These are phyloP conservation scores for Ustilago crameri DNA, from an alignment of 1,284 basidiomycete species.

Conservation along the genomic window DNA sequence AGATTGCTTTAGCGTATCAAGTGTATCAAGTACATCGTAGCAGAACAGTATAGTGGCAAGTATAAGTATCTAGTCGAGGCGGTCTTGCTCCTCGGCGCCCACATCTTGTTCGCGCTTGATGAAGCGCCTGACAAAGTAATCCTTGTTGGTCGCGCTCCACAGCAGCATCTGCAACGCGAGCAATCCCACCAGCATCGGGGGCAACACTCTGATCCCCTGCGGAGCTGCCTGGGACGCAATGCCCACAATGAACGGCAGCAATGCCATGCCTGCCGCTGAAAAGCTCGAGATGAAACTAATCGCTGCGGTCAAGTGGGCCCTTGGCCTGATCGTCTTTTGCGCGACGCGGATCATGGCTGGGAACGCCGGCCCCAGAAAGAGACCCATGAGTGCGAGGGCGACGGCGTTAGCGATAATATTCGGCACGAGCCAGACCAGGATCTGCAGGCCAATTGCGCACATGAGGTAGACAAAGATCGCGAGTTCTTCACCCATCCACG, in stretches of 20 bases:
- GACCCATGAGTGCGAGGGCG: constrained; percentile 42
- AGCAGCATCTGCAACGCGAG: constrained; percentile 36
- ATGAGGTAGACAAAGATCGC: constrained; percentile 46
- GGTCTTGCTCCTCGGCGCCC: constrained; percentile 9
- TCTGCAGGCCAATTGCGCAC: constrained; percentile 41
- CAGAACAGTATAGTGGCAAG: too few species aligned
- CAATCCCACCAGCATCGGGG: constrained; percentile 47
- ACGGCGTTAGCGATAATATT: constrained; percentile 51
- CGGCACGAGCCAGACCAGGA: constrained; percentile 53
- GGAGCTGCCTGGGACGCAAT: constrained; percentile 38
- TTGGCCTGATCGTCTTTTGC: constrained; percentile 35
- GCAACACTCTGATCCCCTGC: constrained; percentile 42
- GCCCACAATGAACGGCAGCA: constrained; percentile 51
- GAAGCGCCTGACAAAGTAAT: constrained; percentile 17
- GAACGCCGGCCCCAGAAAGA: constrained; percentile 53
- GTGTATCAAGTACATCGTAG: too few species aligned
- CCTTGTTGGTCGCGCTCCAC: constrained; percentile 24
- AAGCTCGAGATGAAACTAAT: constrained; percentile 47
- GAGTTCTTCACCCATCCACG: constrained; percentile 45
- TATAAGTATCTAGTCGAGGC: constrained; percentile 14
- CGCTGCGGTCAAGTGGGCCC: constrained; percentile 45
- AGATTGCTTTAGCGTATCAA: too few species aligned
- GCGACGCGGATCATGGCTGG: constrained; percentile 44
- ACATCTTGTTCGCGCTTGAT: constrained; percentile 1
- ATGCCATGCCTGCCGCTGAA: constrained; percentile 45